These are phyloP conservation scores for Alternaria ethzedia DNA, from an alignment of 2,329 filamentous ascomycete genomes.

Conservation along the genomic window DNA sequence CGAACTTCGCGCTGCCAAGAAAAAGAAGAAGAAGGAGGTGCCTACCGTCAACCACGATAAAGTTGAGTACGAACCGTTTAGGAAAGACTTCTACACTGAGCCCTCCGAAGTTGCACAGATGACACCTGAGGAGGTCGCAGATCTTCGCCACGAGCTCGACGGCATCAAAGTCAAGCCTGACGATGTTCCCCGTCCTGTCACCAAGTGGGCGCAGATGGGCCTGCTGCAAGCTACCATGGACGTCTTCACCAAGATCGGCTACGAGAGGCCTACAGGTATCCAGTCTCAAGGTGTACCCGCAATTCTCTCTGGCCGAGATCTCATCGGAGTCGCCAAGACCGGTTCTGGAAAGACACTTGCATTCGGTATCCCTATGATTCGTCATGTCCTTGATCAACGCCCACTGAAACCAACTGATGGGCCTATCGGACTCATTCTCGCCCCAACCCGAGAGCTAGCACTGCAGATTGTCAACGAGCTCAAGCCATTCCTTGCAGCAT, in stretches of 20 bases:
- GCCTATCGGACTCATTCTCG: conserved; percentile 86
- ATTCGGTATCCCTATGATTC: conserved; percentile 95
- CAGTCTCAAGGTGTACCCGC: conserved; percentile 94
- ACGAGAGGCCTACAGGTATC: conserved; percentile 88
- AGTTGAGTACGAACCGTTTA: conserved; percentile 80
- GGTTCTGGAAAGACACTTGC: conserved; percentile 97
- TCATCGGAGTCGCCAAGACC: conserved; percentile 96
- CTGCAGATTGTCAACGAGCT: conserved; percentile 94
- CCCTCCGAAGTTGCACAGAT: conserved; percentile 82
- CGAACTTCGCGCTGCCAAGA: conserved; percentile 65
- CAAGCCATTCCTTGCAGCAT: conserved; percentile 89
- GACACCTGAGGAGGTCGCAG: conserved; percentile 82
- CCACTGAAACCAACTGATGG: conserved; percentile 84
- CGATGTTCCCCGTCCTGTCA: conserved; percentile 89
- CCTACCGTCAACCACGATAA: conserved; percentile 86
- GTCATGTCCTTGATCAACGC: conserved; percentile 93
- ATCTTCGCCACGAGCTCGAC: conserved; percentile 84
- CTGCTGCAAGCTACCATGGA: conserved; percentile 86
- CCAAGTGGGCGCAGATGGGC: conserved; percentile 96
- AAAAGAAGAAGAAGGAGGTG: conserved; percentile 98
- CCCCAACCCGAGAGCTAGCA: conserved; percentile 90
- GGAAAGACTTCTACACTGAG: conserved; percentile 95
- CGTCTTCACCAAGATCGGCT: conserved; percentile 80
- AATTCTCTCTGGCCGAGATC: conserved; percentile 94
- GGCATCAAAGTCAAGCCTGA: conserved; percentile 83